phyloP scores from a whole-genome alignment of 352 stramenopile genomes.

The Phytophthora niederhauseri region DNA sequence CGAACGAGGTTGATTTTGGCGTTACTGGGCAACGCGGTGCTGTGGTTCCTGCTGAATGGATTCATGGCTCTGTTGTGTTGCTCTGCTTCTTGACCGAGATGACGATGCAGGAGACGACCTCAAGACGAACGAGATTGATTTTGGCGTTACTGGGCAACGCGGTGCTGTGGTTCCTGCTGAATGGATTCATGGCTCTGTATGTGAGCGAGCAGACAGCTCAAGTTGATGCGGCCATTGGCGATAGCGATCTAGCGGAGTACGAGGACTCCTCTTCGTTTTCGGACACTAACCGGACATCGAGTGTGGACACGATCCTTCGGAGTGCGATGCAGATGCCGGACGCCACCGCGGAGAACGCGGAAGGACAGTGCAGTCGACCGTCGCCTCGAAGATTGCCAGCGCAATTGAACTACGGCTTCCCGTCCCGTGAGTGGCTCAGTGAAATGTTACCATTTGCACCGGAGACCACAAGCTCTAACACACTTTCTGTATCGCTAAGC shows the following conservation, averaged over 20 bases:
- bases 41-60: slow-evolving; percentile 73
- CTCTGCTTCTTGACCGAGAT: slow-evolving; percentile 60
- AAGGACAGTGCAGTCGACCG: slow-evolving; percentile 37
- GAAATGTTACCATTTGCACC: slow-evolving; percentile 40
- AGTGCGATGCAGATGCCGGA: slow-evolving; percentile 36
- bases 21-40: slow-evolving; percentile 41
- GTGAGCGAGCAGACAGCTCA: slow-evolving; percentile 42
- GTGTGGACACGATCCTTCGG: slow-evolving; percentile 46
- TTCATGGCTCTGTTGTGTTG: slow-evolving; percentile 58
- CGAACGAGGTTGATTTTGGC: slow-evolving; percentile 34
- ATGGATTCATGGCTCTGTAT: slow-evolving; percentile 62
- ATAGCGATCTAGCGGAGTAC: slow-evolving; percentile 36
- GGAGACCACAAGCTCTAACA: slow-evolving; percentile 27
- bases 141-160: slow-evolving; percentile 42
- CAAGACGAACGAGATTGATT: slow-evolving; percentile 26
- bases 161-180: slow-evolving; percentile 70
- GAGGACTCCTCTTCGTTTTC: background rate
- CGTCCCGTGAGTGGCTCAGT: slow-evolving; percentile 51
- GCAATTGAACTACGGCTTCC: slow-evolving; percentile 58
- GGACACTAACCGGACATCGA: slow-evolving; percentile 12
- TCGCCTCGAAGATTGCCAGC: slow-evolving; percentile 54
- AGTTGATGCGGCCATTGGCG: slow-evolving; percentile 33
- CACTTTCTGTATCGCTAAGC: slow-evolving; percentile 28
- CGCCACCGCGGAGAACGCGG: slow-evolving; percentile 28
- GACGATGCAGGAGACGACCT: slow-evolving; percentile 54